Conservation (phyloP, 441 rosid genomes). For the Flueggea neowawraea region DNA sequence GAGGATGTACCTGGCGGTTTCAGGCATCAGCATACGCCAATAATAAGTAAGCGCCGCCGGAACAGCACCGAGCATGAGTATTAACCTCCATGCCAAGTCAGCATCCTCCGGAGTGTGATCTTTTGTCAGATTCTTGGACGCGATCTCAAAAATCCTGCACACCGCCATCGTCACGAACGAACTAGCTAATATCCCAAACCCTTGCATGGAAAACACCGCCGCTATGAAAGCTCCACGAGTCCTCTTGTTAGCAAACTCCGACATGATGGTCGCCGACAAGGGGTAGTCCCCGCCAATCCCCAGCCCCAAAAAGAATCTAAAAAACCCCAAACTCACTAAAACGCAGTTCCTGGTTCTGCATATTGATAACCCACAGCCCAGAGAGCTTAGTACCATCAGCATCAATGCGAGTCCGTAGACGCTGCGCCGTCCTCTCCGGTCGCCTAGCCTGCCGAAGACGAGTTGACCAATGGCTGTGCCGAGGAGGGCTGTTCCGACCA, state of each 20-base stretch:
- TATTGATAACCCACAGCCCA: constrained; percentile 66
- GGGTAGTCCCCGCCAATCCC: constrained; percentile 83
- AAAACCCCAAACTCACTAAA: constrained; percentile 39
- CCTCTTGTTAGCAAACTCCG: constrained; percentile 72
- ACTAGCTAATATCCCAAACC: constrained; percentile 61
- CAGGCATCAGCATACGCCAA: constrained; percentile 61
- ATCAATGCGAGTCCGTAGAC: constrained; percentile 62
- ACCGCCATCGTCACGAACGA: constrained; percentile 50
- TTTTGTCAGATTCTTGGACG: not conserved
- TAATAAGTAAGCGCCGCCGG: constrained; percentile 47
- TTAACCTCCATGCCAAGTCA: constrained; percentile 57
- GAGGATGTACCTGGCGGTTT: constrained; percentile 49
- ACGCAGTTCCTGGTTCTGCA: constrained; percentile 44
- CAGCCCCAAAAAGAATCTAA: constrained; percentile 48
- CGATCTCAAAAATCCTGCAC: constrained; percentile 25
- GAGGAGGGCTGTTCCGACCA: constrained; percentile 41
- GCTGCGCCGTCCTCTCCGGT: constrained; percentile 47
- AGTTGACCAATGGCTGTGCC: constrained; percentile 64
- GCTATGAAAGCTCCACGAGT: constrained; percentile 69
- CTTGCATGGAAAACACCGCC: constrained; percentile 72
- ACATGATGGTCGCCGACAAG: constrained; percentile 72
- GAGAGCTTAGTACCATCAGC: constrained; percentile 55
- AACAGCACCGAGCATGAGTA: constrained; percentile 45
- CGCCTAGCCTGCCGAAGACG: constrained; percentile 65
- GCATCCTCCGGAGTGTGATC: constrained; percentile 37